A percentile compares a stretch with the other conserved stretches of the same genome.
These are phyloP conservation scores for Ilex paraguariensis DNA, from an alignment of 305 asterid genomes.

Conservation along the genomic window DNA sequence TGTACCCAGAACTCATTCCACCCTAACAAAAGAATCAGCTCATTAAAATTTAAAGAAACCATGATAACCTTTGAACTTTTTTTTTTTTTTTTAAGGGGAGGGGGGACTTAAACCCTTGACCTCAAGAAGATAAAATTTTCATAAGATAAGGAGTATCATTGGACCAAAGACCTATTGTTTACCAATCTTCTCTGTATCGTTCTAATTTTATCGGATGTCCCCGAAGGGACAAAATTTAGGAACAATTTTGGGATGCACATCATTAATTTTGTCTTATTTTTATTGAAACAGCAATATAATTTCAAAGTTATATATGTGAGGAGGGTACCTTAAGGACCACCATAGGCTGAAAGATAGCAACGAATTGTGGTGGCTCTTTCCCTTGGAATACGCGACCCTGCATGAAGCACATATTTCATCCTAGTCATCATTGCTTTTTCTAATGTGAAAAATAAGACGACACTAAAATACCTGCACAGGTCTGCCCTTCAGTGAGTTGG, in stretches of 20 bases:
- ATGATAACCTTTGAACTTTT: background rate
- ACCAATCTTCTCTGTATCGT: too few species aligned
- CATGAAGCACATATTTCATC: conserved; percentile 18
- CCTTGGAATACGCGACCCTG: conserved; percentile 78
- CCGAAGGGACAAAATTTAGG: too few species aligned
- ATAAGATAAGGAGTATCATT: too few species aligned
- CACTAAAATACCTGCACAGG: conserved; percentile 58
- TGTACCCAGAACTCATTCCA: conserved; percentile 74
- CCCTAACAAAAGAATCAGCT: conserved; percentile 41
- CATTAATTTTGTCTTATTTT: too few species aligned
- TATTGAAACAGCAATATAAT: too few species aligned
- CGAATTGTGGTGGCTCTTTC: conserved; percentile 82
- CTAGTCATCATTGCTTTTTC: conserved; percentile 13
- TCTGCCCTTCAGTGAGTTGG: conserved; percentile 73
- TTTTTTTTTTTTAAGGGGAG: too few species aligned
- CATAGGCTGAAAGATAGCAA: conserved; percentile 82
- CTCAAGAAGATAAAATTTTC: too few species aligned
- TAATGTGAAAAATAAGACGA: conserved; percentile 13
- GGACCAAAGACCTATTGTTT: too few species aligned
- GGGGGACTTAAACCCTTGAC: too few species aligned
- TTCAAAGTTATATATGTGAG: too few species aligned
- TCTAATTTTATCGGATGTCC: too few species aligned
- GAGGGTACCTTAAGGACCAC: conserved; percentile 70
- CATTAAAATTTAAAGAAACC: conserved; percentile 1
- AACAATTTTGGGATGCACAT: too few species aligned